Evolutionary conservation across 2,329 filamentous ascomycete genomes (phyloP), one percentile per base, ranked within the genome.

Genomic region (Fusarium ambrosium): DNA sequence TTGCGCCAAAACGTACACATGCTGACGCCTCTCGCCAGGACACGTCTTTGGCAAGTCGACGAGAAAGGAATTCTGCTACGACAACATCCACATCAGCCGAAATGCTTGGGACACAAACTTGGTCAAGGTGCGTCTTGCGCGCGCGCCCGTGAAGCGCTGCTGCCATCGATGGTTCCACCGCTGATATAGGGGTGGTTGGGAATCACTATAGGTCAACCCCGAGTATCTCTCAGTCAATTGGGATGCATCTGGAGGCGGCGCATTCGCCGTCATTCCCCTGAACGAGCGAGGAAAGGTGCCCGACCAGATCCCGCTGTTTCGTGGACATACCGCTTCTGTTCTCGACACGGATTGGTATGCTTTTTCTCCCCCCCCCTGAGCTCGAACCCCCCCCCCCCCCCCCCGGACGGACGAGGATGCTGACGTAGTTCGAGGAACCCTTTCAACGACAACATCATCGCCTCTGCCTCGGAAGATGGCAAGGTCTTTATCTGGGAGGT

Each of bases 21-120:
- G 76, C 79, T 79, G 76, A 80, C 77, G 70, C 76, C 74, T 78
- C 76, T 75, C 60, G 51, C 66, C 84, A 98, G 96, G 96, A 89
- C 97, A 99, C 89, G 94, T 99, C 87, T 99, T 98, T 88, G 97
- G 97, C 83, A 97, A 97, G 86, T 87, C 95, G 73, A 97, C 95
- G 77, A 93, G 94, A 86, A 98, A 98, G 90, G 97, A 99, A 84
- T 94, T 94, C 90, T 98, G 95, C 89, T 99, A 98, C 87, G 97
- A 99, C 85, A 98, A 98, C 85, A 88, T 99, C 78, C 94, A 95
- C 83, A 95, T 99, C 85, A 98, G 95, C 81, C 94, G 93, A 85
- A 99, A 99, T 92, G 97, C 97, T 66, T 99, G 97, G 97, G 97
- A 99, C 85, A 98, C 95, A 81, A 99, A 99, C 87, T 88, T 99